Percentiles rank a stretch among this genome's conserved stretches.
Conservation (phyloP, 768 basidiomycete genomes). For the Sporobolomyces pararoseus region DNA sequence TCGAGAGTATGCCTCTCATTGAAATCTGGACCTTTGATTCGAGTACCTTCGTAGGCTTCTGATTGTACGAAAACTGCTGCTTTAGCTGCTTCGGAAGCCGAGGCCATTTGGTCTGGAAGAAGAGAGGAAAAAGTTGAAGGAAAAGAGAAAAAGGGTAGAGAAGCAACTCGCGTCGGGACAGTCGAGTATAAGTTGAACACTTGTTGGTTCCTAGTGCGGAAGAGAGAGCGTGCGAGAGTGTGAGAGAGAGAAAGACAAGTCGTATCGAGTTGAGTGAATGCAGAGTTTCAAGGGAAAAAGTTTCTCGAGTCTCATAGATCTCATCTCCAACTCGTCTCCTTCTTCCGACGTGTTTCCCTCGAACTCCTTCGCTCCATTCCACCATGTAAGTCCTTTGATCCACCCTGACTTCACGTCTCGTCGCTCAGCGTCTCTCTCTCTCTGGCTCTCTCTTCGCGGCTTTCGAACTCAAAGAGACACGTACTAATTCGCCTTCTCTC, state of each 20-base stretch:
- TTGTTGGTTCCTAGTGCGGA: no score
- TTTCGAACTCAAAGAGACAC: no score
- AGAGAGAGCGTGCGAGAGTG: not conserved
- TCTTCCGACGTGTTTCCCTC: not conserved
- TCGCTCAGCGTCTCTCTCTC: not conserved
- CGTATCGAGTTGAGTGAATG: constrained; percentile 6
- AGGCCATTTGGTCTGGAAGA: no score
- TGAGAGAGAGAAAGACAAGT: no score
- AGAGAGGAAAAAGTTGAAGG: not conserved
- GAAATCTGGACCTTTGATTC: constrained; percentile 84
- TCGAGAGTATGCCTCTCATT: constrained; percentile 64
- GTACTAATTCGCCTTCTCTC: no score
- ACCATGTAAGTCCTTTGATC: not conserved
- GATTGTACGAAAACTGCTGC: constrained; percentile 75
- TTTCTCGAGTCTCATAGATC: no score
- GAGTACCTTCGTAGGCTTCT: constrained; percentile 60
- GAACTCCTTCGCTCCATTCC: not conserved
- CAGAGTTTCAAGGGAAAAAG: not conserved
- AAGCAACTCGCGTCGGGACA: not conserved
- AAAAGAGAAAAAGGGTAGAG: not conserved
- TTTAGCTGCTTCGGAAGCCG: constrained; percentile 53
- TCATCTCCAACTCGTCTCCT: no score
- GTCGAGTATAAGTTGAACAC: not conserved
- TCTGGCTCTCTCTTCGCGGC: no score
- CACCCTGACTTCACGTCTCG: not conserved